Evolutionary conservation across 306 rosid genomes (phyloP).

Genomic region (Dryas octopetala): DNA sequence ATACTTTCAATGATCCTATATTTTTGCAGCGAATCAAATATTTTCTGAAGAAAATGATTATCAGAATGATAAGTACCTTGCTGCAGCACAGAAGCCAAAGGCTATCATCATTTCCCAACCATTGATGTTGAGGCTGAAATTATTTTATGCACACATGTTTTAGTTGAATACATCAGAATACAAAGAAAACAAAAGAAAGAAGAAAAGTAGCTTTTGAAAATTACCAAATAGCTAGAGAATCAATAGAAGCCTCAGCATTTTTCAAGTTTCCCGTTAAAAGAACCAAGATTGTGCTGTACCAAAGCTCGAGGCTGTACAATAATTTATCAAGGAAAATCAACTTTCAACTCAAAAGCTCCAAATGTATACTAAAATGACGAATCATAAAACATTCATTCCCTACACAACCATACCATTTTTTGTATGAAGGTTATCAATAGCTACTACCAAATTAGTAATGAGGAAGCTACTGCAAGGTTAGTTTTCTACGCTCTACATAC

Average conservation of each 20-base stretch:
- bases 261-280: slow-evolving; percentile 57
- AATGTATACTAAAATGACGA: neutral
- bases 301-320: slow-evolving; percentile 51
- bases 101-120: slow-evolving; percentile 69
- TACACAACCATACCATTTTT: too few relatives aligned
- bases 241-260: slow-evolving; percentile 51
- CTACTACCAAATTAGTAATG: too few relatives aligned
- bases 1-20: too few relatives aligned
- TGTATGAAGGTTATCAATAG: too few relatives aligned
- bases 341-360: slow-evolving; percentile 6
- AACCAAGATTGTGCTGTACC: slow-evolving; percentile 58
- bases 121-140: slow-evolving; percentile 51
- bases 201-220: neutral
- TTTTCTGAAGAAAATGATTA: neutral
- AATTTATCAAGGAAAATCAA: neutral
- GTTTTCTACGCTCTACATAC: too few relatives aligned
- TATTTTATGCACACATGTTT: neutral
- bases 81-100: slow-evolving; percentile 58
- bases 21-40: neutral
- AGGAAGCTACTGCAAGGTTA: too few relatives aligned
- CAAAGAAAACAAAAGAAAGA: neutral
- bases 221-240: slow-evolving; percentile 65
- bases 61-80: slow-evolving; percentile 34
- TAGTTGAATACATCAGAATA: neutral
- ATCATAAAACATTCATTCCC: neutral